Base-by-base conservation (phyloP, 2,329 filamentous ascomycete genomes). In the Teratosphaeria destructans region DNA sequence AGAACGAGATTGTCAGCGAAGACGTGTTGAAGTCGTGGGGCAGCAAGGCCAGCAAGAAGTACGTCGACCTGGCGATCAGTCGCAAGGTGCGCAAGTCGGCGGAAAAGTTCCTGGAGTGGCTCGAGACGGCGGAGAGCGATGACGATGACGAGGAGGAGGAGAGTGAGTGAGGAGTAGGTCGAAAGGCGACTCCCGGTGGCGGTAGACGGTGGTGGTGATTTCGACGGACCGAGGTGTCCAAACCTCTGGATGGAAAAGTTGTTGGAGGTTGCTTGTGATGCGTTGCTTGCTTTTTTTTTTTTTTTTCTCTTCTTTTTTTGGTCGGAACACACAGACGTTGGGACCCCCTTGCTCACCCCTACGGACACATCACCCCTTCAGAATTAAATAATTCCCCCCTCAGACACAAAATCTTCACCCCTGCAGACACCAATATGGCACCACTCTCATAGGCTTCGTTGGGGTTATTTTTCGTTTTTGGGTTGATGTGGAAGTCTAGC, bases 31-130 rank as follows among this genome's bases (percentile, higher is more conserved):
- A 87, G 76, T 87, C 87, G 68, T 99, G 94, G 93, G 93, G 92
- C 65, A 82, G 84, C 72, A 96, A 94, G 82, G 91, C 93, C 61
- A 96, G 90, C 84, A 96, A 95, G 87, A 96, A 96, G 81, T 97
- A 97, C 74, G 89, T 95, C 68, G 93, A 97, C 73, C 77, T 95
- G 62, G 74, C 86, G 61, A 92, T 86, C 62, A 95, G 90, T 78
- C 93, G 91, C 82, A 95, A 95, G 82, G 91, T 97, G 64, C 90
- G 92, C 79, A 93, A 95, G 81, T 88, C 90, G 65, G 91, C 94
- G 58, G 89, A 95, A 80, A 87, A 89, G 65, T 99, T 99, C 83
- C 82, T 96, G 71, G 88, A 86, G 69, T 97, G 92, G 61, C 57
- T 62, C 43, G 61, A 61, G 63, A 68, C 63, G 29, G 67, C 67